phyloP scores from a whole-genome alignment of 2,329 filamentous ascomycete species.

The Dothideomycetes sp. region DNA sequence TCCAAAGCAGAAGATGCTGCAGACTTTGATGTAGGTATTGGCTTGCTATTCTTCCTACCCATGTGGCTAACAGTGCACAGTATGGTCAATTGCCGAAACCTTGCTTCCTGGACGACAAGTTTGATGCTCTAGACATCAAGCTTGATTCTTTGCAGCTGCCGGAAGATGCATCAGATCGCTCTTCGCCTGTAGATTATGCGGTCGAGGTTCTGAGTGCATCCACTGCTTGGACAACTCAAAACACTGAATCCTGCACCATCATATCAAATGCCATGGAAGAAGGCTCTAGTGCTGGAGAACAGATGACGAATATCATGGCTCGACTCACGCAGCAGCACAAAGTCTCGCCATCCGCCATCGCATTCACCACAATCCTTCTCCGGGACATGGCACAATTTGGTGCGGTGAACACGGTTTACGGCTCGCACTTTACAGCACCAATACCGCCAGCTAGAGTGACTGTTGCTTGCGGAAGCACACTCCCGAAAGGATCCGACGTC shows the following conservation, averaged over 20 bases:
- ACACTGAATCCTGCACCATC: constrained; percentile 15
- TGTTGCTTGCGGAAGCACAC: constrained; percentile 60
- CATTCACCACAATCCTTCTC: constrained; percentile 56
- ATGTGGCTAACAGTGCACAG: too few relatives aligned
- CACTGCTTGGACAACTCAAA: not conserved
- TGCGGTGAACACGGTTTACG: constrained; percentile 66
- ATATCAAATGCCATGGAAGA: constrained; percentile 23
- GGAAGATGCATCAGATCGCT: too few relatives aligned
- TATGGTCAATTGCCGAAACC: constrained; percentile 46
- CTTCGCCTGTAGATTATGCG: too few relatives aligned
- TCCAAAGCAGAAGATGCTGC: constrained; percentile 34
- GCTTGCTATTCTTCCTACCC: too few relatives aligned
- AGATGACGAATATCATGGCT: constrained; percentile 33
- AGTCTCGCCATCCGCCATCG: constrained; percentile 23
- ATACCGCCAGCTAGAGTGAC: constrained; percentile 83
- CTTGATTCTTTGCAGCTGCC: too few relatives aligned
- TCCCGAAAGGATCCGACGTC: constrained; percentile 53
- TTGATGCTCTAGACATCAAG: constrained; percentile 32
- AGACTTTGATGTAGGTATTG: too few relatives aligned
- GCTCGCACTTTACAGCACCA: constrained; percentile 60
- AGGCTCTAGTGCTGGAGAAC: constrained; percentile 31
- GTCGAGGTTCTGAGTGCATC: not conserved
- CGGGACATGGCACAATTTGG: constrained; percentile 73
- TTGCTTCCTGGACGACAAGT: constrained; percentile 56
- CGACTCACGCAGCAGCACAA: constrained; percentile 22